Evolutionary conservation across 768 basidiomycete genomes (phyloP), one percentile per base, ranked within the genome.

Genomic region (Suillus americanus): DNA sequence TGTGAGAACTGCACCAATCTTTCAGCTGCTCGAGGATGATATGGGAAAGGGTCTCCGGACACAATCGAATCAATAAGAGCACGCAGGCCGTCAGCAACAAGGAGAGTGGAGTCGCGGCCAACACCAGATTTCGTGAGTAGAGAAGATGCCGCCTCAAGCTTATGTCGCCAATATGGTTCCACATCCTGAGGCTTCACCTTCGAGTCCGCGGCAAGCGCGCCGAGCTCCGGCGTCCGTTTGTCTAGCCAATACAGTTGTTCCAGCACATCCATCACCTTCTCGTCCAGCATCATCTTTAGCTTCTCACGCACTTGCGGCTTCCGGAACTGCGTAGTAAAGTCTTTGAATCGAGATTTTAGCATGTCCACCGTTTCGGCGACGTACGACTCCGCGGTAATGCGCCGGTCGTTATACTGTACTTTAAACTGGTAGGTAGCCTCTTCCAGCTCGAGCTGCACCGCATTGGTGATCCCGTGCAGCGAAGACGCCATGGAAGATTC

Each of bases 361-460:
- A 85, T 82, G 72, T 99, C 97, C 78, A 99, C 90, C 2, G 96
- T 95, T 79, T 99, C 97, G 8, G 97, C 96, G 56, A 99, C 94
- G 74, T 99, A 99, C 2, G 94, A 95, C 76, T 99, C 97, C 13
- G 97, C 89, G 92, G 50, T 91, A 65, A 98, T 92, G 28, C 94
- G 86, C 28, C 94, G 89, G 78, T 99, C 97, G 73, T 99, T 99
- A 79, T 94, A 94, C 75, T 96, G 91, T 2, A 99, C 97, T 79
- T 99, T 99, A 86, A 99, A 99, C 76, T 99, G 97, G 75, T 99
- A 99, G 14, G 89, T 90, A 3, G 97, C 89, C 72, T 99, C 97
- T 77, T 99, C 97, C 10, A 99, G 83, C 75, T 99, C 97, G 45
- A 98, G 86, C 71, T 97, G 95, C 12, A 99, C 97, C 3, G 95